These are phyloP conservation scores for Erysimum pusillum DNA, from an alignment of 441 rosid genomes.

Conservation along the genomic window DNA sequence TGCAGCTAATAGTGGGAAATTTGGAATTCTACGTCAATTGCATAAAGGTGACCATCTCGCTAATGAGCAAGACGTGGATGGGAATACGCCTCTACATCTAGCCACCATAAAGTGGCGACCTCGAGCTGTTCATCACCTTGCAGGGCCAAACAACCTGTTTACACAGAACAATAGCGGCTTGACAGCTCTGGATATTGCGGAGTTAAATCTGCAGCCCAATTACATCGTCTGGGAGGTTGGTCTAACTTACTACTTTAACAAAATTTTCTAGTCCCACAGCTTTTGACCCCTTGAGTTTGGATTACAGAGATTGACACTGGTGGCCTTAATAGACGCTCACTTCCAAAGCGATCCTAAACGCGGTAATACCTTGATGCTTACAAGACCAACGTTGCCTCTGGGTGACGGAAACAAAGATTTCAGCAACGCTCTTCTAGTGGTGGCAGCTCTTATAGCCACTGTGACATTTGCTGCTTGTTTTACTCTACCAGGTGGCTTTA, in stretches of 20 bases:
- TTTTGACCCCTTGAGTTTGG: background rate
- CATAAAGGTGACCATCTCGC: too few species aligned
- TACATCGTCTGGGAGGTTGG: slow-evolving; percentile 31
- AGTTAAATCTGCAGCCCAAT: background rate
- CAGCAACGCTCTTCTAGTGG: slow-evolving; percentile 23
- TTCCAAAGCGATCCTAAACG: background rate
- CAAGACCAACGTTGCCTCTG: background rate
- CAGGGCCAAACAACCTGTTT: too few species aligned
- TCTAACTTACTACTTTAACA: too few species aligned
- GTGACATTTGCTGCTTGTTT: slow-evolving; percentile 20
- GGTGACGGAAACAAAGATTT: background rate
- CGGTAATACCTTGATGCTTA: background rate
- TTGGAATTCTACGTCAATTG: too few species aligned
- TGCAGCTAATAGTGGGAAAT: slow-evolving; percentile 2
- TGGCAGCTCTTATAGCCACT: slow-evolving; percentile 21
- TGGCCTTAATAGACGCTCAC: background rate
- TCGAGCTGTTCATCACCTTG: background rate
- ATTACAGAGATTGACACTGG: background rate
- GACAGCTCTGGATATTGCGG: slow-evolving; percentile 25
- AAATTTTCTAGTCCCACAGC: too few species aligned
- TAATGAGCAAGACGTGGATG: slow-evolving; percentile 41
- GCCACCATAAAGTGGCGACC: slow-evolving; percentile 25
- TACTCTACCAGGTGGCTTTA: slow-evolving; percentile 15
- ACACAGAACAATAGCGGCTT: background rate
- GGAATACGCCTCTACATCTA: slow-evolving; percentile 31